Percentiles rank a stretch among this genome's conserved stretches.
phyloP scores from a whole-genome alignment of 1,284 basidiomycete genomes.

The Stygiomarasmius scandens region DNA sequence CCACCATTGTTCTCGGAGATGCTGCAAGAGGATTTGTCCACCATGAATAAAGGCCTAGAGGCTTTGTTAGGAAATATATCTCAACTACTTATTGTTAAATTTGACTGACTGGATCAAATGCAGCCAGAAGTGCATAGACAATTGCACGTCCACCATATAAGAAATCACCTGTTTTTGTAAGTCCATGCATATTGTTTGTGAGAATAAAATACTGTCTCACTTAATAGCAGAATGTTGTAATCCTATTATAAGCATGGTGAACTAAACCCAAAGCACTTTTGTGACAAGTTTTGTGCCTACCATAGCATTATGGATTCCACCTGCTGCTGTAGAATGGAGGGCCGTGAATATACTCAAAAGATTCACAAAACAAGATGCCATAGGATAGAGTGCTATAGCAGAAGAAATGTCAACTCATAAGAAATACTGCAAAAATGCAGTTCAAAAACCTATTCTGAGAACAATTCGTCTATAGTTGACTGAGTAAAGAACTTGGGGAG shows the following conservation, averaged over 20 bases:
- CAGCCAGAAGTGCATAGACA: conserved; percentile 26
- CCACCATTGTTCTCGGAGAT: too few relatives aligned
- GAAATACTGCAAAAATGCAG: neutral
- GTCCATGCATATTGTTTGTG: conserved; percentile 1
- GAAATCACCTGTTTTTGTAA: conserved; percentile 14
- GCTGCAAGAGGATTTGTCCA: neutral
- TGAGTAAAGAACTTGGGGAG: conserved; percentile 15
- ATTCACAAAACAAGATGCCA: conserved; percentile 17
- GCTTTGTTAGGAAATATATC: neutral
- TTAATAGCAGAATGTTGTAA: conserved; percentile 15
- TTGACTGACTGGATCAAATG: conserved; percentile 27
- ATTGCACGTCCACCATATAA: conserved; percentile 28
- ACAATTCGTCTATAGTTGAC: conserved; percentile 21
- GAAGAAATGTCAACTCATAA: neutral
- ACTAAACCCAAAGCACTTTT: neutral
- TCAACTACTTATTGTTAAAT: neutral
- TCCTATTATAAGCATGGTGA: conserved; percentile 6
- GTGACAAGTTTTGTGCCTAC: conserved; percentile 3
- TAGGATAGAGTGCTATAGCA: conserved; percentile 13
- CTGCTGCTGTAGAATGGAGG: conserved; percentile 14
- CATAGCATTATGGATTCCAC: conserved; percentile 15
- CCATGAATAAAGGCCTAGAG: neutral
- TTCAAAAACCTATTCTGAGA: conserved; percentile 21
- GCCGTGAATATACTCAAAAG: conserved; percentile 11
- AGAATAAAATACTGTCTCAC: conserved; percentile 8